Evolutionary conservation across 345 rosid species (phyloP), one percentile per base, ranked within the genome.

Genomic region (Syzygium grande): DNA sequence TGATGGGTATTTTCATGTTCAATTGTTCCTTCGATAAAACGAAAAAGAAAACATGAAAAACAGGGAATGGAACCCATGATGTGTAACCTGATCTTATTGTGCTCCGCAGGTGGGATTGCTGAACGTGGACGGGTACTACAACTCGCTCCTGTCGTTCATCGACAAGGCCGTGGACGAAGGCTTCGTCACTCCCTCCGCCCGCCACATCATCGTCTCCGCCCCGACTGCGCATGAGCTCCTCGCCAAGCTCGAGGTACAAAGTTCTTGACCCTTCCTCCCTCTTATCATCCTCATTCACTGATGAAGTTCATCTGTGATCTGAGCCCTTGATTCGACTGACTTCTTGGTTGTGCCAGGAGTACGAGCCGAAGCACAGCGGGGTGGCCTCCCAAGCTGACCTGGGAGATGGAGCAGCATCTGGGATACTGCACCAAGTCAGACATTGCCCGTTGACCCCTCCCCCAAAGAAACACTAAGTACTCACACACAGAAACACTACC

Each of bases 101-200:
- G 46, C 38, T 3, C 2, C 19, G 73, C 95, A 95, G 98, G 97
- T 95, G 34, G 98, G 98, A 53, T 51, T 95, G 90, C 84, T 95
- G 91, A 95, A 95, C 84, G 97, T 94, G 46, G 98, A 94, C 88
- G 98, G 98, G 5, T 95, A 92, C 90, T 95, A 95, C 93, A 92
- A 95, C 87, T 94, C 97, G 16, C 93, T 95, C 4, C 87, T 95
- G 80, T 92, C 95, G 10, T 95, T 95, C 95, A 94, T 95, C 87
- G 98, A 95, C 93, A 95, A 95, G 89, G 98, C 98, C 11, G 97
- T 95, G 6, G 98, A 94, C 21, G 98, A 95, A 91, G 98, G 98
- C 11, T 95, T 95, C 93, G 87, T 95, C 78, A 88, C 94, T 9
- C 94, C 96, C 29, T 92, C 97, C 79, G 98, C 98, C 89, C 95